Evolutionary conservation across 1,284 basidiomycete species (phyloP), one percentile per base, ranked within the genome.

Genomic region (Tremellales sp.): DNA sequence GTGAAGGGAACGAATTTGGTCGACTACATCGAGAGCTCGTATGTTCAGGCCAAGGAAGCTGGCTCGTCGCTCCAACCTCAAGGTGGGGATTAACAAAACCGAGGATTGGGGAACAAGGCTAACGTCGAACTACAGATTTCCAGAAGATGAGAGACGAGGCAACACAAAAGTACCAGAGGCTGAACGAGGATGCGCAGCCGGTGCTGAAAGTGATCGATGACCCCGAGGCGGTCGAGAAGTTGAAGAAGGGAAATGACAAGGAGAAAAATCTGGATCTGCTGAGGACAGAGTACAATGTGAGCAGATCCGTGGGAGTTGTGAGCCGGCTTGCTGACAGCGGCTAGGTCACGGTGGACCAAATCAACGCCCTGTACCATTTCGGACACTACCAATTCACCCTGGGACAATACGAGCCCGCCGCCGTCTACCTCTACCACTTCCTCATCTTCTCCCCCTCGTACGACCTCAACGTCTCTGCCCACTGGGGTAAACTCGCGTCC

Each of bases 391-490:
- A 95, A 75, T 98, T 91, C 77, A 90, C 92, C 28, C 90, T 90
- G 68, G 94, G 95, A 47, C 90, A 92, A 73, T 98, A 98, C 78
- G 86, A 83, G 58, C 88, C 88, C 52, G 92, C 95, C 18, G 91
- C 92, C 44, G 92, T 97, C 73, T 97, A 95, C 76, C 82, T 98
- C 51, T 93, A 98, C 79, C 94, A 98, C 71, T 98, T 97, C 81
- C 88, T 93, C 53, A 86, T 97, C 39, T 85, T 98, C 53, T 95
- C 93, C 39, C 93, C 92, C 51, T 89, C 95, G 71, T 78, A 80
- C 53, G 86, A 92, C 48, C 84, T 94, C 63, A 91, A 87, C 74
- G 84, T 90, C 41, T 97, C 94, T 9, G 88, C 92, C 5, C 87
- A 93, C 74, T 98, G 94, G 95, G 94, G 94, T 32, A 97, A 97